A percentile compares a stretch with the other conserved stretches of the same genome.
Conservation (phyloP, 768 basidiomycete species). For the Hygrocybe punicea region DNA sequence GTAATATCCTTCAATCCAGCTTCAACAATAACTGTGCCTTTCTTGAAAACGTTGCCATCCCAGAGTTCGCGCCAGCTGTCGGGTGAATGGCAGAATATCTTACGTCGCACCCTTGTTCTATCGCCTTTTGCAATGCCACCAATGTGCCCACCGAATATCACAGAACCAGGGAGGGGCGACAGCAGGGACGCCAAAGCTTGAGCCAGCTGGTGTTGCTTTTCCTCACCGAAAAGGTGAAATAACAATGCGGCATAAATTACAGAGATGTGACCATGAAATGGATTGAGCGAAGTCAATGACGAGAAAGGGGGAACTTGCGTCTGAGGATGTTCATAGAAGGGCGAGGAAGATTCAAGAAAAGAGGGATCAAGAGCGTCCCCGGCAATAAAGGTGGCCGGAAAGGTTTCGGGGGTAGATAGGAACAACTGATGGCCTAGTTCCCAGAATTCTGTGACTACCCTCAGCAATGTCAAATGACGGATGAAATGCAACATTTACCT, state of each 20-base stretch:
- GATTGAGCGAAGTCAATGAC: constrained; percentile 41
- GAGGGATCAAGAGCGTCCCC: constrained; percentile 52
- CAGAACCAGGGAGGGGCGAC: constrained; percentile 41
- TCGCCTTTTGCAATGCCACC: constrained; percentile 34
- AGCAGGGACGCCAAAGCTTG: constrained; percentile 41
- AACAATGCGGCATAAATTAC: constrained; percentile 49
- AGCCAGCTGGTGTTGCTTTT: constrained; percentile 41
- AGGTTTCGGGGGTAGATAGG: constrained; percentile 46
- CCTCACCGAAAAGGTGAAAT: constrained; percentile 51
- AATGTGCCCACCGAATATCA: constrained; percentile 45
- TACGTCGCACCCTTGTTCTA: neutral
- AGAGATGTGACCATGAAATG: constrained; percentile 45
- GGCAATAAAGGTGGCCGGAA: constrained; percentile 52
- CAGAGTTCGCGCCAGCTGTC: constrained; percentile 38
- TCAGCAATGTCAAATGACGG: neutral
- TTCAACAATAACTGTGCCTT: constrained; percentile 31
- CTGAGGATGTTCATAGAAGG: constrained; percentile 22
- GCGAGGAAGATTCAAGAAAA: constrained; percentile 36
- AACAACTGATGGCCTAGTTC: constrained; percentile 61
- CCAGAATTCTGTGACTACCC: constrained; percentile 48
- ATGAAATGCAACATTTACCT: constrained; percentile 19
- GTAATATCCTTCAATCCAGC: constrained; percentile 20
- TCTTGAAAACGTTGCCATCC: constrained; percentile 34
- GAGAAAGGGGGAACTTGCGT: constrained; percentile 25
- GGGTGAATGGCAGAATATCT: constrained; percentile 37